A percentile compares a stretch with the other conserved stretches of the same genome.
Evolutionary conservation across 1,284 basidiomycete species (phyloP).

Genomic region (Tranzscheliella williamsii): DNA sequence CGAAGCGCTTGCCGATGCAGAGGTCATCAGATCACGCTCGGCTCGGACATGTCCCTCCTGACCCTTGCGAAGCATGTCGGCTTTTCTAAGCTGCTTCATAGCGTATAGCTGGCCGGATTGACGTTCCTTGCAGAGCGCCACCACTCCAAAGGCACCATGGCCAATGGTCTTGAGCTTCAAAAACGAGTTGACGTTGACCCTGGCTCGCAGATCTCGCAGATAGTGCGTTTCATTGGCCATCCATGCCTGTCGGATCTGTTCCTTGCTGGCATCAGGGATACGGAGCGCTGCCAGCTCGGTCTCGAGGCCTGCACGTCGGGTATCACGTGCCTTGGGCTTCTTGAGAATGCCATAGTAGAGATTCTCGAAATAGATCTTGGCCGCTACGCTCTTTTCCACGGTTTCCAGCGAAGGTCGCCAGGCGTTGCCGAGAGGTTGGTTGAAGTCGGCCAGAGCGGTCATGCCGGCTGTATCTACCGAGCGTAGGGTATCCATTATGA

Average conservation of each 20-base stretch:
- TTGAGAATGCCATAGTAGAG: constrained; percentile 72
- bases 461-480: constrained; percentile 33
- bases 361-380: constrained; percentile 94
- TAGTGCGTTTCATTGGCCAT: constrained; percentile 84
- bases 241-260: constrained; percentile 75
- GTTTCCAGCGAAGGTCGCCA: constrained; percentile 72
- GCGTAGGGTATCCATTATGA: constrained; percentile 37
- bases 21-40: constrained; percentile 83
- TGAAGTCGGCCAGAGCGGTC: constrained; percentile 18
- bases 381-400: constrained; percentile 87
- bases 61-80: constrained; percentile 95
- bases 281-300: constrained; percentile 77
- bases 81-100: constrained; percentile 95
- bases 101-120: constrained; percentile 80
- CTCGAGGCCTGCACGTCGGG: constrained; percentile 81
- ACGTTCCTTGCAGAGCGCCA: constrained; percentile 83
- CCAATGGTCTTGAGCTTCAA: constrained; percentile 91
- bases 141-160: constrained; percentile 97
- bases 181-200: constrained; percentile 83
- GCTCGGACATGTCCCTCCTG: constrained; percentile 94
- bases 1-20: constrained; percentile 63
- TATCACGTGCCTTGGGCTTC: constrained; percentile 80
- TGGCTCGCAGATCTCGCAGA: constrained; percentile 77
- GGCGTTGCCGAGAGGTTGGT: constrained; percentile 22
- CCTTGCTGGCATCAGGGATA: constrained; percentile 73